Evolutionary conservation across 805 yeast genomes (phyloP), one percentile per base, ranked within the genome.

Genomic region (Schizosaccharomyces lindneri): DNA sequence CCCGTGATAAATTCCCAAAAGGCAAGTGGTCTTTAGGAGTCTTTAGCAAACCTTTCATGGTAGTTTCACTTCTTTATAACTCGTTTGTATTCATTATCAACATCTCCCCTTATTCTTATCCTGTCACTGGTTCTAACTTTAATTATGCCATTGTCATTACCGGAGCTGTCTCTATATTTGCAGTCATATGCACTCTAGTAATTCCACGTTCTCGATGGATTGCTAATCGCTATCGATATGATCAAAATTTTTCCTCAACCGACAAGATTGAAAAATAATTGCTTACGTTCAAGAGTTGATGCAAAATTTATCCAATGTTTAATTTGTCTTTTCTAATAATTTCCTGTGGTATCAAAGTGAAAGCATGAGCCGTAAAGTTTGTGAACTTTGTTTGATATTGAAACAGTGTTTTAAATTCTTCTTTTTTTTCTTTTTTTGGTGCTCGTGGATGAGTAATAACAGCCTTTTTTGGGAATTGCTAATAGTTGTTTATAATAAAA

Each of bases 111-210:
- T 62, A 63, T 43, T 65, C 64, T 39, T 66, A 62, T 31, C 68
- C 68, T 6, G 67, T 65, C 15, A 64, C 62, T 9, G 48, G 64
- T 19, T 51, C 61, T n/a, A 64, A 62, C 48, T 61, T 66, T 51
- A 66, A 66, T 63, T 66, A 66, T 51, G 66, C 67, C 13, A 64
- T 65, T n/a, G 65, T 66, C 19, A 62, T 66, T 17, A 32, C 65
- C 36, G 68, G 60, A 3, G 63, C 62, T 39, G 63, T 66, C 19
- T 63, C 68, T 9, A 59, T 66, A 4, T 64, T 65, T 59, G 68
- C 65, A 19, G 5, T 66, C 3, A 27, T 60, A 4, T 62, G 64
- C 51, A 65, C 61, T 55, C 39, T 59, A n/a, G 43, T 65, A 29
- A 57, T 64, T 32, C 65, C 67, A 11, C 63, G 62, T 29, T 64